These are phyloP conservation scores for Citrullus amarus DNA, from an alignment of 306 rosid species.

Conservation along the genomic window DNA sequence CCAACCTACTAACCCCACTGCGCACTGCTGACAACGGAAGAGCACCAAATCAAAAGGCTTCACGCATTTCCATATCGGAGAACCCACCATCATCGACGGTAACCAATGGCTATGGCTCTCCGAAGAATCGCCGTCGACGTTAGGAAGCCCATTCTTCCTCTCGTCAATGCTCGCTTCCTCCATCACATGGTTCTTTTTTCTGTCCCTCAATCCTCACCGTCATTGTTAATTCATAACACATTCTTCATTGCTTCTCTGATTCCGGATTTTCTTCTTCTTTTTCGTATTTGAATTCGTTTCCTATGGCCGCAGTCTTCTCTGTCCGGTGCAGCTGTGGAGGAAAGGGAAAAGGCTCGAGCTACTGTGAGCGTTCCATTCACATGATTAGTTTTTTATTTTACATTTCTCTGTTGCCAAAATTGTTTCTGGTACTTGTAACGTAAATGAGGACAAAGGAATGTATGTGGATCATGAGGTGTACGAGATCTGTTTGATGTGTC, in stretches of 20 bases:
- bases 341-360: conserved; percentile 38
- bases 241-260: background rate
- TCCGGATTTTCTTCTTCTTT: background rate
- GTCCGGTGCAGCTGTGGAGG: conserved; percentile 28
- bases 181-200: conserved; percentile 32
- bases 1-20: conserved; percentile 2
- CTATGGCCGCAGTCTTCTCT: conserved; percentile 49
- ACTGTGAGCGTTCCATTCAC: conserved; percentile 28
- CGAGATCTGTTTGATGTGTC: conserved; percentile 8
- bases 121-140: conserved; percentile 46
- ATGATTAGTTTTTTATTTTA: background rate
- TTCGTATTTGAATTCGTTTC: background rate
- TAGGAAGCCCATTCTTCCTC: conserved; percentile 21
- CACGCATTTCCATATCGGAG: background rate
- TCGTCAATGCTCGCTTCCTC: conserved; percentile 30
- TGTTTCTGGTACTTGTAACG: background rate
- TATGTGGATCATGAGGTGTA: conserved; percentile 2
- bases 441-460: background rate
- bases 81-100: background rate
- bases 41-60: background rate
- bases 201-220: background rate
- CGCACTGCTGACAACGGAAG: background rate
- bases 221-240: background rate
- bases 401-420: background rate
- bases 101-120: conserved; percentile 55